These are phyloP conservation scores for Perkinsus olseni DNA, from an alignment of 169 alveolate genomes.

Conservation along the genomic window DNA sequence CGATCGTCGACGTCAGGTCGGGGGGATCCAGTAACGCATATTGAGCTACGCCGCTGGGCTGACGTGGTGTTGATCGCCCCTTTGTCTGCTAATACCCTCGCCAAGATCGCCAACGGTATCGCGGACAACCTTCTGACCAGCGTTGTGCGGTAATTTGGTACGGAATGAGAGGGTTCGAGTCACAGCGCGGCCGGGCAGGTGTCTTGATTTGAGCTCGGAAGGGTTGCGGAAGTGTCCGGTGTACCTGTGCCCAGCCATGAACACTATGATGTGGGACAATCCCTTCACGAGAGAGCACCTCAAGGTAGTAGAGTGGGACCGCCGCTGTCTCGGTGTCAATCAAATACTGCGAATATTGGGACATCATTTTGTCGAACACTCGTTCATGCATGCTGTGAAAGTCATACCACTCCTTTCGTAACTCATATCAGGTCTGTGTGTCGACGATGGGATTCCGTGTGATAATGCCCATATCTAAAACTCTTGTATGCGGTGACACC, in stretches of 20 bases:
- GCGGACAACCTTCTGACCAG: conserved; percentile 80
- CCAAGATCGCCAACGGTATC: conserved; percentile 74
- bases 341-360: too few species aligned
- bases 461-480: neutral
- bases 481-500: neutral
- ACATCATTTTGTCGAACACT: too few species aligned
- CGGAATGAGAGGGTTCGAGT: neutral
- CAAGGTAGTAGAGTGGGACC: conserved; percentile 17
- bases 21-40: conserved; percentile 43
- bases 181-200: neutral
- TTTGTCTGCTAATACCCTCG: conserved; percentile 84
- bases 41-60: conserved; percentile 79
- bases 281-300: conserved; percentile 72
- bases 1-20: neutral
- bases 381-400: too few species aligned
- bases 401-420: too few species aligned
- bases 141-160: neutral
- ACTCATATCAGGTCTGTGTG: neutral
- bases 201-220: neutral
- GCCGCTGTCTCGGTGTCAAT: conserved; percentile 44
- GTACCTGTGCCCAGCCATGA: conserved; percentile 86
- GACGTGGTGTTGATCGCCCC: conserved; percentile 79
- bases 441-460: neutral
- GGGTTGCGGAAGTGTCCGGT: neutral
- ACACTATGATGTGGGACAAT: conserved; percentile 80